A percentile compares a stretch with the other conserved stretches of the same genome.
Conservation (phyloP, 2,329 filamentous ascomycete species). For the Fusarium protoensiforme region DNA sequence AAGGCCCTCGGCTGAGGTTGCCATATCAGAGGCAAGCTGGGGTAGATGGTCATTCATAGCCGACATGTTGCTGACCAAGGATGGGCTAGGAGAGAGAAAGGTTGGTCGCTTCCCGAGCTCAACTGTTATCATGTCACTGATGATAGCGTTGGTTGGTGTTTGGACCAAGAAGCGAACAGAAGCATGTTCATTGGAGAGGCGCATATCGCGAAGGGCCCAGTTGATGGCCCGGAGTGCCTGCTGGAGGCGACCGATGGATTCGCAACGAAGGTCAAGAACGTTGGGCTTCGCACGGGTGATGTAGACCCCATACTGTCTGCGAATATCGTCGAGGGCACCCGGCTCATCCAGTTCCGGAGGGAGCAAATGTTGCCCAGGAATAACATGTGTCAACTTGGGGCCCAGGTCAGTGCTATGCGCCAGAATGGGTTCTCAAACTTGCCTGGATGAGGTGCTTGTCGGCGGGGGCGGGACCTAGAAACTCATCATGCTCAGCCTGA, state of each 20-base stretch:
- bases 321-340: slow-evolving; percentile 42
- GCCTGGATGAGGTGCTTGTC: slow-evolving; percentile 41
- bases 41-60: slow-evolving; percentile 32
- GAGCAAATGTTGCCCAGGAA: slow-evolving; percentile 44
- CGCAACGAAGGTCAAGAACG: slow-evolving; percentile 42
- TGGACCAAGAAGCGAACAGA: slow-evolving; percentile 45
- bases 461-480: slow-evolving; percentile 39
- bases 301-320: slow-evolving; percentile 46
- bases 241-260: slow-evolving; percentile 38
- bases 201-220: slow-evolving; percentile 47
- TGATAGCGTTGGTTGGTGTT: slow-evolving; percentile 20
- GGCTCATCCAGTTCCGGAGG: slow-evolving; percentile 41
- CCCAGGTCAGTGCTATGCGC: neutral
- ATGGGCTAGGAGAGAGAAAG: slow-evolving; percentile 8
- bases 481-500: slow-evolving; percentile 32
- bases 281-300: slow-evolving; percentile 41
- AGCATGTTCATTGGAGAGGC: slow-evolving; percentile 40
- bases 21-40: slow-evolving; percentile 34
- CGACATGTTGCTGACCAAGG: neutral
- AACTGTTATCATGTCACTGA: slow-evolving; percentile 32
- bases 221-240: slow-evolving; percentile 45
- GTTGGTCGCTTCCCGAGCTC: slow-evolving; percentile 40
- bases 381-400: slow-evolving; percentile 37
- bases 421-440: neutral
- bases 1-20: slow-evolving; percentile 37